A percentile compares a stretch with the other conserved stretches of the same genome.
phyloP scores from a whole-genome alignment of 1,284 basidiomycete genomes.

The Apiotrichum gracile region DNA sequence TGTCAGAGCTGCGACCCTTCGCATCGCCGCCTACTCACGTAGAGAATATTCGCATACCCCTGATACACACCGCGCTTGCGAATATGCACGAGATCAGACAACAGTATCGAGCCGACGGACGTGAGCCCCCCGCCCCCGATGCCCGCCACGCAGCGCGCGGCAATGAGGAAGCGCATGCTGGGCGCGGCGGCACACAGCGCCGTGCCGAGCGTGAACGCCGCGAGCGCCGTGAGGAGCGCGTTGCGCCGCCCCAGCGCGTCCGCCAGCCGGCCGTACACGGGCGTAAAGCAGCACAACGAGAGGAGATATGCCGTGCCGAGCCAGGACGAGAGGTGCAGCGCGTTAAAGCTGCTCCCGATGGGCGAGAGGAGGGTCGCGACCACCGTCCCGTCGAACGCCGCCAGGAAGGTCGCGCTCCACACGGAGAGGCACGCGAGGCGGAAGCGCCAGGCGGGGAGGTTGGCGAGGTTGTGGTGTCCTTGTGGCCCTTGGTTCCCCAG shows the following conservation, averaged over 20 bases:
- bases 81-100: constrained; percentile 58
- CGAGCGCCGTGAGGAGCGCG: constrained; percentile 61
- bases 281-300: constrained; percentile 79
- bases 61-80: constrained; percentile 81
- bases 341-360: constrained; percentile 41
- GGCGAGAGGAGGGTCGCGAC: constrained; percentile 55
- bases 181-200: constrained; percentile 71
- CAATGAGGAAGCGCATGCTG: constrained; percentile 74
- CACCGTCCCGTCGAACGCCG: constrained; percentile 65
- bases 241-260: constrained; percentile 81
- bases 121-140: constrained; percentile 61
- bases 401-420: constrained; percentile 54
- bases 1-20: not conserved
- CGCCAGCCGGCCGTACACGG: constrained; percentile 75
- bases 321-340: constrained; percentile 63
- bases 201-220: constrained; percentile 75
- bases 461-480: constrained; percentile 38
- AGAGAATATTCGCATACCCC: constrained; percentile 74
- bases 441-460: constrained; percentile 30
- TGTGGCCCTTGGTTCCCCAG: not conserved
- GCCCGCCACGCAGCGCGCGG: constrained; percentile 71
- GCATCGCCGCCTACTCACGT: constrained; percentile 5
- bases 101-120: constrained; percentile 34
- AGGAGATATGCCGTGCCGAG: constrained; percentile 57
- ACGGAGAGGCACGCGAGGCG: constrained; percentile 26